These are phyloP conservation scores for Geotrichum cucujoidarum DNA, from an alignment of 1,139 yeast species.

Conservation along the genomic window DNA sequence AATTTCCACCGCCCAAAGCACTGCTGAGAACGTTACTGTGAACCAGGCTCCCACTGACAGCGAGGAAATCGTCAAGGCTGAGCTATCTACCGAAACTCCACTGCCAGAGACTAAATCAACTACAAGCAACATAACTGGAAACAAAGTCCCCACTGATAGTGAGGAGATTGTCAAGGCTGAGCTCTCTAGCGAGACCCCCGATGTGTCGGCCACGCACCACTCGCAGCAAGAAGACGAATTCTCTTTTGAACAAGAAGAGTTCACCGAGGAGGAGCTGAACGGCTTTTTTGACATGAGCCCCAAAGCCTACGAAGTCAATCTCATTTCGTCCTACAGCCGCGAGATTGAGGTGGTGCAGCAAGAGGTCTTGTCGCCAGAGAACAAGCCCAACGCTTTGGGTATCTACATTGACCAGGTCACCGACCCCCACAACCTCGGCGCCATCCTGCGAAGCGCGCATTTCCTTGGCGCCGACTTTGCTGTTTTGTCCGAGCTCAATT, in stretches of 20 bases:
- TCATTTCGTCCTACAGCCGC: not conserved
- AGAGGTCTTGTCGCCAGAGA: slow-evolving; percentile 21
- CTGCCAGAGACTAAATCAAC: too few relatives aligned
- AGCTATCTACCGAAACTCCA: not conserved
- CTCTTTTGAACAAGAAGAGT: slow-evolving; percentile 9
- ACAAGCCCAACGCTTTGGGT: slow-evolving; percentile 57
- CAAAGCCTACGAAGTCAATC: not conserved
- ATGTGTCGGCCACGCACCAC: not conserved
- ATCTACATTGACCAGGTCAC: slow-evolving; percentile 74
- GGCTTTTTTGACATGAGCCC: slow-evolving; percentile 1
- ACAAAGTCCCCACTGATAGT: too few relatives aligned
- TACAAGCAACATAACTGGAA: too few relatives aligned
- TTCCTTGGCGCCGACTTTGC: slow-evolving; percentile 82
- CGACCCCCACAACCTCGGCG: slow-evolving; percentile 90
- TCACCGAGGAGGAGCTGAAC: not conserved
- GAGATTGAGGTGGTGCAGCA: not conserved
- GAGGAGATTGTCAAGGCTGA: not conserved
- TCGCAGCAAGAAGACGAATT: slow-evolving; percentile 5
- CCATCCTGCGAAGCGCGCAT: slow-evolving; percentile 74
- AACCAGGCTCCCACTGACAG: not conserved
- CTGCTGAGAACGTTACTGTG: not conserved
- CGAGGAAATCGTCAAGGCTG: not conserved
- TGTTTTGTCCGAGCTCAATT: slow-evolving; percentile 62
- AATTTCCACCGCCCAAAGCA: not conserved
- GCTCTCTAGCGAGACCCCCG: not conserved